These are phyloP conservation scores for Nakataea oryzae DNA, from an alignment of 2,329 filamentous ascomycete species.

Conservation along the genomic window DNA sequence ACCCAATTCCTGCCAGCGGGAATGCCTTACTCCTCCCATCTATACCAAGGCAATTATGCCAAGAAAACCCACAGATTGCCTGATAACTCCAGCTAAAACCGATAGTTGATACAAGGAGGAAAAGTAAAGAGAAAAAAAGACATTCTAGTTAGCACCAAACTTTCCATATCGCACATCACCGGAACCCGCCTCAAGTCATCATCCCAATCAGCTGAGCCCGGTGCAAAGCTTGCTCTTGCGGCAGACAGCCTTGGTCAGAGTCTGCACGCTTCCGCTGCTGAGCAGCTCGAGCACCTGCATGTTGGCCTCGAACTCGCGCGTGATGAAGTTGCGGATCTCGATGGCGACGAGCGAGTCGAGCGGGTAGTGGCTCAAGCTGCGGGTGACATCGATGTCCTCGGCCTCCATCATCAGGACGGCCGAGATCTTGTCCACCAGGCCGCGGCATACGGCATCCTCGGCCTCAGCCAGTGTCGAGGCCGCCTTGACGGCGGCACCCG, in stretches of 20 bases:
- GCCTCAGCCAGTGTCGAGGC: conserved; percentile 31
- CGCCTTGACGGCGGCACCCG: conserved; percentile 25
- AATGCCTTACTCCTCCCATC: not conserved
- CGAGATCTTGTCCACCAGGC: conserved; percentile 35
- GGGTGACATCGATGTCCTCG: conserved; percentile 36
- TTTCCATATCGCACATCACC: not conserved
- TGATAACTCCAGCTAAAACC: too few relatives aligned
- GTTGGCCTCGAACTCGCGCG: conserved; percentile 36
- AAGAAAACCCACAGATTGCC: too few relatives aligned
- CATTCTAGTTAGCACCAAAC: not conserved
- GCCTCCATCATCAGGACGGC: conserved; percentile 36
- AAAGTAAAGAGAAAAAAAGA: not conserved
- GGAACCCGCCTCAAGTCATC: too few relatives aligned
- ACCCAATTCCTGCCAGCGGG: not conserved
- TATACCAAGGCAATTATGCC: not conserved
- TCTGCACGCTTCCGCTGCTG: conserved; percentile 36
- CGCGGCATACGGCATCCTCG: conserved; percentile 29
- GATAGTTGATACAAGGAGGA: not conserved
- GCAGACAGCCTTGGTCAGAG: conserved; percentile 30
- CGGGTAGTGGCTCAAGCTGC: conserved; percentile 27
- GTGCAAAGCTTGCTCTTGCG: conserved; percentile 21
- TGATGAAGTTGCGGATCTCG: conserved; percentile 39
- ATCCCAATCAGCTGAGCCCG: not conserved
- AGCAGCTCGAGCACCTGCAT: conserved; percentile 44
- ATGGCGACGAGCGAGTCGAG: conserved; percentile 39